Percentiles rank a stretch among this genome's conserved stretches.
Evolutionary conservation across 106 monocot genomes (phyloP).

Genomic region (Triglochin maritima): DNA sequence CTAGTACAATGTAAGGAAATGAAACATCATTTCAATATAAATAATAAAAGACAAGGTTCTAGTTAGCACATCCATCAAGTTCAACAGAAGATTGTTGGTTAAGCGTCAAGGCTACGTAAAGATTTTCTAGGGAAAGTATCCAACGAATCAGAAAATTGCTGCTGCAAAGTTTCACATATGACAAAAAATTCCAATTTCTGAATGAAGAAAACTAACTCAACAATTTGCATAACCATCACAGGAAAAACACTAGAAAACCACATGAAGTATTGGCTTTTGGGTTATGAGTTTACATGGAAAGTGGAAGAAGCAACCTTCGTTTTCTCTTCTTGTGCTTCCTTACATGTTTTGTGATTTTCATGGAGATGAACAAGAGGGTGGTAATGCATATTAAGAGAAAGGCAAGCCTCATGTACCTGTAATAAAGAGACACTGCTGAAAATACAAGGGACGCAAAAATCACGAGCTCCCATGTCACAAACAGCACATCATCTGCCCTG

Average conservation of each 20-base stretch:
- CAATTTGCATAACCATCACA: too few species aligned
- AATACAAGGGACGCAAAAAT: slow-evolving; percentile 65
- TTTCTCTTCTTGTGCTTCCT: slow-evolving; percentile 62
- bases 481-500: slow-evolving; percentile 56
- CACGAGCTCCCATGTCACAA: slow-evolving; percentile 61
- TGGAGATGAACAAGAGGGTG: slow-evolving; percentile 32
- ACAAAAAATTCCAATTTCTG: too few species aligned
- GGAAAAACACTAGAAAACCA: neutral
- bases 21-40: too few species aligned
- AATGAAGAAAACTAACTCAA: too few species aligned
- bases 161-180: too few species aligned
- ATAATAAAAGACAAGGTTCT: too few species aligned
- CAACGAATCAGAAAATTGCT: too few species aligned
- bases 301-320: slow-evolving; percentile 81
- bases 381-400: slow-evolving; percentile 42
- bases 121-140: too few species aligned
- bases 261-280: neutral
- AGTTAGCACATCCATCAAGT: too few species aligned
- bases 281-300: slow-evolving; percentile 49
- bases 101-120: too few species aligned
- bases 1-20: too few species aligned
- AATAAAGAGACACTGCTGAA: slow-evolving; percentile 57
- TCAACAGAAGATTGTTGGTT: too few species aligned
- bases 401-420: slow-evolving; percentile 57
- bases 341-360: slow-evolving; percentile 66